These are phyloP conservation scores for Sugiyamaella paludigena DNA, from an alignment of 1,139 yeast genomes.

Conservation along the genomic window DNA sequence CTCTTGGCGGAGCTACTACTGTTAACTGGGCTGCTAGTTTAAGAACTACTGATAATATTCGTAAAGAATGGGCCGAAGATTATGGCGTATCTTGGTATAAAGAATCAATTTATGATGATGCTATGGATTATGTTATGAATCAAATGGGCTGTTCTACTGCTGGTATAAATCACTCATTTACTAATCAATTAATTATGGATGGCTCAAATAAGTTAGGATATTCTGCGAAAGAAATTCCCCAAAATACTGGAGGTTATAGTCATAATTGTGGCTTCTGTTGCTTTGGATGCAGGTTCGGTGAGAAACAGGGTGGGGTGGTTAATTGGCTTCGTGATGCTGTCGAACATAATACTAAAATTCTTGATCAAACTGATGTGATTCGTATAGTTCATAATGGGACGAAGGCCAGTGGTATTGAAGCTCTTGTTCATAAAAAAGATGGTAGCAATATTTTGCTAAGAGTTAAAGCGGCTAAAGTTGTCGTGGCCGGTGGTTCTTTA, in stretches of 20 bases:
- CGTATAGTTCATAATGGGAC: conserved; percentile 45
- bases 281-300: conserved; percentile 55
- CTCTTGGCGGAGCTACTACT: conserved; percentile 62
- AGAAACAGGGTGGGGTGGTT: conserved; percentile 53
- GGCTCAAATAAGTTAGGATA: conserved; percentile 52
- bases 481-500: conserved; percentile 52
- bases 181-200: conserved; percentile 49
- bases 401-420: conserved; percentile 46
- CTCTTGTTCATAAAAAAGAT: conserved; percentile 32
- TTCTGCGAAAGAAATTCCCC: conserved; percentile 44
- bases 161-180: conserved; percentile 46
- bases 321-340: conserved; percentile 56
- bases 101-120: conserved; percentile 45
- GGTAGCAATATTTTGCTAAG: conserved; percentile 27
- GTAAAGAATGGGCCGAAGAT: conserved; percentile 53
- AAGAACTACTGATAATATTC: conserved; percentile 52
- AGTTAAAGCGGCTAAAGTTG: conserved; percentile 50
- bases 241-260: conserved; percentile 51
- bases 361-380: conserved; percentile 49
- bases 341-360: conserved; percentile 48
- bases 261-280: conserved; percentile 55
- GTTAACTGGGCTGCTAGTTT: conserved; percentile 63
- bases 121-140: conserved; percentile 49
- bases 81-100: conserved; percentile 52
- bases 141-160: conserved; percentile 52